Evolutionary conservation across 306 rosid species (phyloP), one percentile per base, ranked within the genome.

Genomic region (Astragalus membranaceus): DNA sequence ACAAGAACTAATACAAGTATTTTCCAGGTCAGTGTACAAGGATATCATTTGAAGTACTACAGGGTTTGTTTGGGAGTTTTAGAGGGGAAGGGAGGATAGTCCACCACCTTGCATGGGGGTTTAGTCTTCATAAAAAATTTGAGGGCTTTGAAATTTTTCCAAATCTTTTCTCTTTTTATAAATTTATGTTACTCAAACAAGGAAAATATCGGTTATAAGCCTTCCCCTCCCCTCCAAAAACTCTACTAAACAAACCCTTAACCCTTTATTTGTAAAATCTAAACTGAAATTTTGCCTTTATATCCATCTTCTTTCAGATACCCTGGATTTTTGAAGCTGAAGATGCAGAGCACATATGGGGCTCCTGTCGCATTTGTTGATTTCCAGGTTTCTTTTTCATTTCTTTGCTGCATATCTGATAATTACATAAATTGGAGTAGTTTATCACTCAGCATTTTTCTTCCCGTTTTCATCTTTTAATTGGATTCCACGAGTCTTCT

Each of bases 331-430:
- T 67, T 91, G 80, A 89, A 94, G 82, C 79, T 94, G 81, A 91
- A 94, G 88, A 86, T 94, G 89, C 99, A 94, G 79, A 73, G 90
- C 86, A 88, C 99, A 3, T 94, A 85, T 52, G 99, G 99, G 56
- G 82, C 97, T 69, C 96, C 96, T 10, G 99, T 94, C 51, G 96
- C 97, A 69, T 94, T 94, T 80, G 96, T 89, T 76, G 97, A 94
- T 79, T 91, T 94, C 86, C 88, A 91, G 97, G 98, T 93, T 56
- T 71, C 72, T 9, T 35, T 37, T 71, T 16, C 59, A 39, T 52
- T 70, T 76, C 52, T 70, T 59, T 10, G 3, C 68, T 52, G 3
- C 53, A 44, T 29, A 53, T 26, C 20, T 73, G 14, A 65, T 54
- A 17, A 47, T 30, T 39, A 32, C 32, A 43, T 67, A 46, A 60